Evolutionary conservation across 164 flowering plant species (phyloP).

Genomic region (Tetrastigma voinierianum): DNA sequence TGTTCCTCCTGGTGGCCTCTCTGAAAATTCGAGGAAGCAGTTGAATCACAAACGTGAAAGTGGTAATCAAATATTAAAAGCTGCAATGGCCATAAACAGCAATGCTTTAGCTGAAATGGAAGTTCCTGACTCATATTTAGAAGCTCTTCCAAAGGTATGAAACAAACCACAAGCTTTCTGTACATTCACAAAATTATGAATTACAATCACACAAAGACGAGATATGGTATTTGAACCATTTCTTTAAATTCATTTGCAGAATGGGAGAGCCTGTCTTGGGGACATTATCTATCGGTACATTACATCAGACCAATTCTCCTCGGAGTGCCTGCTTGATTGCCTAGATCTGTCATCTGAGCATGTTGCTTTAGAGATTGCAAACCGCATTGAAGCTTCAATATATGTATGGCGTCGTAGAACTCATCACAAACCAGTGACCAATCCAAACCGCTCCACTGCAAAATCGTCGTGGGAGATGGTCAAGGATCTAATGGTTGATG

Average conservation of each 20-base stretch:
- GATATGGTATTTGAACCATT: not conserved
- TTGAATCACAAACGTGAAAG: slow-evolving; percentile 83
- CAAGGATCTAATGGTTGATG: slow-evolving; percentile 76
- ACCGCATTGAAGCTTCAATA: slow-evolving; percentile 87
- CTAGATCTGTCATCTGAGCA: slow-evolving; percentile 85
- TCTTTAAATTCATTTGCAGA: slow-evolving; percentile 36
- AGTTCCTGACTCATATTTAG: slow-evolving; percentile 83
- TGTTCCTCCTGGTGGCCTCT: slow-evolving; percentile 71
- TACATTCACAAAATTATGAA: too few species aligned
- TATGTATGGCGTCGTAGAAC: slow-evolving; percentile 76
- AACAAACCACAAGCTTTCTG: not conserved
- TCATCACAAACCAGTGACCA: slow-evolving; percentile 34
- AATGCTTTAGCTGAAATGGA: slow-evolving; percentile 85
- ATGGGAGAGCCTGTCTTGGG: slow-evolving; percentile 85
- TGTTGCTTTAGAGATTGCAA: slow-evolving; percentile 83
- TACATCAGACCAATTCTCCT: slow-evolving; percentile 87
- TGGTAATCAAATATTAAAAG: slow-evolving; percentile 85
- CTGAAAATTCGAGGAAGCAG: slow-evolving; percentile 63
- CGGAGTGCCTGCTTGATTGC: slow-evolving; percentile 93
- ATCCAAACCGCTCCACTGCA: slow-evolving; percentile 48
- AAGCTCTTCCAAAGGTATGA: slow-evolving; percentile 87
- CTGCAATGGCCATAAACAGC: slow-evolving; percentile 87
- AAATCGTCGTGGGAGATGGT: slow-evolving; percentile 93
- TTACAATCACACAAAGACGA: too few species aligned
- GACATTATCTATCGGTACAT: slow-evolving; percentile 85